phyloP scores from a whole-genome alignment of 352 stramenopile genomes.

The Phytophthora citricola region DNA sequence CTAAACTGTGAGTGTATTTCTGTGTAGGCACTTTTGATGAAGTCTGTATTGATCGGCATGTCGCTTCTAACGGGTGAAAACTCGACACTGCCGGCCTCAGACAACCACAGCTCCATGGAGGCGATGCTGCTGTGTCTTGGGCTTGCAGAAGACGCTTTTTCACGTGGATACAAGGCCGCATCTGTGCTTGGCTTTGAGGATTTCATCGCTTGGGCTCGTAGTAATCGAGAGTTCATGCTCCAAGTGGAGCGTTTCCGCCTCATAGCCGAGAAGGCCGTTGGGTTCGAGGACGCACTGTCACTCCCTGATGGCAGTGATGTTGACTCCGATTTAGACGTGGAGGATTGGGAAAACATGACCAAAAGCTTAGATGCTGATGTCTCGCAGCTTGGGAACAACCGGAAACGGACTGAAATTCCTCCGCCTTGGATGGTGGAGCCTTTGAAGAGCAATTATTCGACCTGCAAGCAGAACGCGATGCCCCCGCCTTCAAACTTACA shows the following conservation, averaged over 20 bases:
- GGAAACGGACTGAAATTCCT: slow-evolving; percentile 30
- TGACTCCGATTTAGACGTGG: slow-evolving; percentile 77
- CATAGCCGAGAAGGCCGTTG: slow-evolving; percentile 72
- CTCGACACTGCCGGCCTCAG: slow-evolving; percentile 1
- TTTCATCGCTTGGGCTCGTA: slow-evolving; percentile 86
- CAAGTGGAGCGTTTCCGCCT: slow-evolving; percentile 82
- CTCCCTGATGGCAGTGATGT: slow-evolving; percentile 73
- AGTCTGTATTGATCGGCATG: slow-evolving; percentile 81
- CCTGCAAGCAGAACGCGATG: slow-evolving; percentile 29
- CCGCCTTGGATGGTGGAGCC: slow-evolving; percentile 60
- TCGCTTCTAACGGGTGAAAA: slow-evolving; percentile 53
- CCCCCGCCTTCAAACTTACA: slow-evolving; percentile 69
- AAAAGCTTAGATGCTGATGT: slow-evolving; percentile 1
- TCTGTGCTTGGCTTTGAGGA: slow-evolving; percentile 73
- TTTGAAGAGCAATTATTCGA: neutral
- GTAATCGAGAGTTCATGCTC: slow-evolving; percentile 87
- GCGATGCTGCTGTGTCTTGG: slow-evolving; percentile 55
- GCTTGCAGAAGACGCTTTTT: slow-evolving; percentile 66
- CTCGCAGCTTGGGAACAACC: neutral
- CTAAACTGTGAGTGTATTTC: neutral
- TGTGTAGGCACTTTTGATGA: slow-evolving; percentile 75
- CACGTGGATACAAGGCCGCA: slow-evolving; percentile 51
- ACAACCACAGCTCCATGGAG: slow-evolving; percentile 27
- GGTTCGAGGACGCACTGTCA: slow-evolving; percentile 67
- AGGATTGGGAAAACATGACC: slow-evolving; percentile 26